A percentile compares a stretch with the other conserved stretches of the same genome.
These are phyloP conservation scores for Trypanosomatidae sp. DNA, from an alignment of 208 protist genomes.

Conservation along the genomic window DNA sequence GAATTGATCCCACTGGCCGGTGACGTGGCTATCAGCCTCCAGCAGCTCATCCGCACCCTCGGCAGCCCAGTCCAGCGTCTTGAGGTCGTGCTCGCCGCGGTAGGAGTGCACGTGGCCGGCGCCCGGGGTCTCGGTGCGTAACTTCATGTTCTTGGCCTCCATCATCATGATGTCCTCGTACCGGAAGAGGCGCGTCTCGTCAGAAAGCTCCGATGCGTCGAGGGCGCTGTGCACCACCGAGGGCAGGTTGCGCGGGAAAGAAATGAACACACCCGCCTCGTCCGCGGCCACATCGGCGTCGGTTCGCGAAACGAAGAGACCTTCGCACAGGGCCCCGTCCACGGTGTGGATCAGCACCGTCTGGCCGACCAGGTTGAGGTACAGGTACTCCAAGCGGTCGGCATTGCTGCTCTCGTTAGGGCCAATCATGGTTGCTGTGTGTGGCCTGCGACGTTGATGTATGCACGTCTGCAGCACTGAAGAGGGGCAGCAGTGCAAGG, in stretches of 20 bases:
- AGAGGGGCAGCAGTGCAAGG: neutral
- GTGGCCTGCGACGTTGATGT: neutral
- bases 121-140: conserved; percentile 77
- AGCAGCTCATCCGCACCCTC: conserved; percentile 59
- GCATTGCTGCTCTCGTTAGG: conserved; percentile 63
- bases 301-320: conserved; percentile 83
- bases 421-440: conserved; percentile 23
- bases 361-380: conserved; percentile 88
- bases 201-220: conserved; percentile 38
- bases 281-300: conserved; percentile 61
- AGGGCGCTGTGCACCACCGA: conserved; percentile 55
- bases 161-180: conserved; percentile 83
- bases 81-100: conserved; percentile 60
- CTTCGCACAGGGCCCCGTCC: conserved; percentile 74
- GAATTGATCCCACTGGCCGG: conserved; percentile 91
- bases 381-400: conserved; percentile 87
- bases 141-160: conserved; percentile 55
- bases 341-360: conserved; percentile 74
- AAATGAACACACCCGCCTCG: conserved; percentile 63
- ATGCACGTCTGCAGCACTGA: neutral
- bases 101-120: conserved; percentile 36
- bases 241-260: conserved; percentile 49
- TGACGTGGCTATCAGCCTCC: conserved; percentile 44
- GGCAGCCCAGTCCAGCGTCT: conserved; percentile 75
- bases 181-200: conserved; percentile 45